A percentile compares a stretch with the other conserved stretches of the same genome.
Conservation (phyloP, 1,284 basidiomycete species). For the Ganoderma multipileum region DNA sequence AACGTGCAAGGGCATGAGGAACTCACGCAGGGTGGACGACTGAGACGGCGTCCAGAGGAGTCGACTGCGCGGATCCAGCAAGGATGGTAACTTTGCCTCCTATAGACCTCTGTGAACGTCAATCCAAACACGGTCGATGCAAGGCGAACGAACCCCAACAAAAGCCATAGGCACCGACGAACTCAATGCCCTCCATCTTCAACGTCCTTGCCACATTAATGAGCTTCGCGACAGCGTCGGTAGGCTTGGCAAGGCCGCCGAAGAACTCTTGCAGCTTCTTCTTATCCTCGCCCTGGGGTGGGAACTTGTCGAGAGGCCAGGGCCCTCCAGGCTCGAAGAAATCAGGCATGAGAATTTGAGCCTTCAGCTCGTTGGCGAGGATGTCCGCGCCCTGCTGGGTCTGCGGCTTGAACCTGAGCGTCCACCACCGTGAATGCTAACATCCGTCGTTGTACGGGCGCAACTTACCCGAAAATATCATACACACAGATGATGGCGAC, state of each 20-base stretch:
- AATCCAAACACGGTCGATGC: no score
- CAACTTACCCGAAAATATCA: constrained; percentile 67
- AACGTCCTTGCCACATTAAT: constrained; percentile 52
- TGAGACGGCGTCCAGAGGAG: constrained; percentile 57
- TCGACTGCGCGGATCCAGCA: constrained; percentile 41
- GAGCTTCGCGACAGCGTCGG: constrained; percentile 52
- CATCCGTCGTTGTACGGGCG: constrained; percentile 9
- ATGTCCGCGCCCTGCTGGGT: constrained; percentile 71
- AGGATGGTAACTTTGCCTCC: constrained; percentile 62
- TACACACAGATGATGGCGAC: constrained; percentile 65
- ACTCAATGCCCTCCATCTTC: constrained; percentile 52
- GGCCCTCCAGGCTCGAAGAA: constrained; percentile 64
- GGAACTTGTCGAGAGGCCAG: constrained; percentile 57
- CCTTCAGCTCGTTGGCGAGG: constrained; percentile 56
- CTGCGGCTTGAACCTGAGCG: constrained; percentile 56
- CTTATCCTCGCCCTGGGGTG: constrained; percentile 59
- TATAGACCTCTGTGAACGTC: constrained; percentile 23
- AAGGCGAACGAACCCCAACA: constrained; percentile 58
- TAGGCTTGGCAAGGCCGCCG: constrained; percentile 54
- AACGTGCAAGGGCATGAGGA: not conserved
- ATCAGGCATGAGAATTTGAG: constrained; percentile 69
- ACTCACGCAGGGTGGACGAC: constrained; percentile 64
- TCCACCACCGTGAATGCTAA: constrained; percentile 1
- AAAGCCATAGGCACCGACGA: constrained; percentile 60
- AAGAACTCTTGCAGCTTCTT: constrained; percentile 61